A percentile compares a stretch with the other conserved stretches of the same genome.
phyloP scores from a whole-genome alignment of 2,329 filamentous ascomycete genomes.

The Zymoseptoria pseudotritici region DNA sequence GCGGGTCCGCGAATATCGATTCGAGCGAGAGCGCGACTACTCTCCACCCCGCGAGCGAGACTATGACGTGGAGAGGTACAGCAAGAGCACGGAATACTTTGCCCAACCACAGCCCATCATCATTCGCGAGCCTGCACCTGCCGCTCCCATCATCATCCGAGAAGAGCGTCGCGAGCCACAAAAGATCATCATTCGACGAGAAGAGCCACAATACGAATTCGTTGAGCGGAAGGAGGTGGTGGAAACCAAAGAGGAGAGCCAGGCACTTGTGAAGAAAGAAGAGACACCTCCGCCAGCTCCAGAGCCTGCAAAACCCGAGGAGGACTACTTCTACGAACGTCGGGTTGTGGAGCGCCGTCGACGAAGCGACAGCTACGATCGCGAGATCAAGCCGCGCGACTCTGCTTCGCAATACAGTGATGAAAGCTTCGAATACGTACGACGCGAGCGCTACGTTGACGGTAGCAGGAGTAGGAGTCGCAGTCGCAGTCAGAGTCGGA shows the following conservation, averaged over 20 bases:
- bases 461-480: constrained; percentile 17
- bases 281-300: constrained; percentile 28
- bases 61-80: constrained; percentile 45
- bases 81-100: constrained; percentile 47
- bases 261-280: constrained; percentile 35
- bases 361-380: constrained; percentile 35
- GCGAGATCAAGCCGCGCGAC: constrained; percentile 45
- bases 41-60: constrained; percentile 36
- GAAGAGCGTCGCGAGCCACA: constrained; percentile 39
- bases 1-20: constrained; percentile 45
- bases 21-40: constrained; percentile 44
- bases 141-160: constrained; percentile 48
- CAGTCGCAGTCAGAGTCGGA: constrained; percentile 6
- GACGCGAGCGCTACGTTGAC: constrained; percentile 36
- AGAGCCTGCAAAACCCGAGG: constrained; percentile 36
- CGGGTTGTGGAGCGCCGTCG: constrained; percentile 45
- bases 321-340: constrained; percentile 57
- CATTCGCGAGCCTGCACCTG: constrained; percentile 42
- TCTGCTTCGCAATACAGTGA: constrained; percentile 51
- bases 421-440: constrained; percentile 55
- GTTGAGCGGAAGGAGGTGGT: constrained; percentile 48
- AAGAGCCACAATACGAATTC: constrained; percentile 52
- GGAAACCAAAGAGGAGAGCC: constrained; percentile 44
- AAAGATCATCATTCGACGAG: constrained; percentile 49
- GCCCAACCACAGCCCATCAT: constrained; percentile 43